A percentile compares a stretch with the other conserved stretches of the same genome.
Evolutionary conservation across 2,329 filamentous ascomycete genomes (phyloP).

Genomic region (Salinomyces thailandicus): DNA sequence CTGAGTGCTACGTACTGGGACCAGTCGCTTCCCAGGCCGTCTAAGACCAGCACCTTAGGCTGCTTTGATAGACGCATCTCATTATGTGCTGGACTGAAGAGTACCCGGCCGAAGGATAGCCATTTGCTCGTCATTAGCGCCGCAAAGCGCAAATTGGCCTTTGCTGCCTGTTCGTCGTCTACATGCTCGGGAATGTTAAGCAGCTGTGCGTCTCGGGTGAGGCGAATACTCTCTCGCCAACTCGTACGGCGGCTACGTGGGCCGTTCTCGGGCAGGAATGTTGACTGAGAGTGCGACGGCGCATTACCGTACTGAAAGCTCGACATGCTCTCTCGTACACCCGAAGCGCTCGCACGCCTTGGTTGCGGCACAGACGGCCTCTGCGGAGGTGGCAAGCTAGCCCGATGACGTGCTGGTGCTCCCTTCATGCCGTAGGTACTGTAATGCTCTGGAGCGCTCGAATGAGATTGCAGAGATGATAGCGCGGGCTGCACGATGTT

Average conservation of each 20-base stretch:
- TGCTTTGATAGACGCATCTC: slow-evolving; percentile 51
- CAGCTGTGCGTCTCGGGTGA: slow-evolving; percentile 48
- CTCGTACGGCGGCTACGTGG: slow-evolving; percentile 13
- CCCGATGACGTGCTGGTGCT: slow-evolving; percentile 15
- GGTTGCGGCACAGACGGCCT: slow-evolving; percentile 4
- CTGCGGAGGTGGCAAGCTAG: slow-evolving; percentile 6
- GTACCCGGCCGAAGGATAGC: slow-evolving; percentile 72
- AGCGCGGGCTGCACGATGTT: slow-evolving; percentile 20
- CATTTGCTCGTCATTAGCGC: slow-evolving; percentile 81
- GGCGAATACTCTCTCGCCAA: slow-evolving; percentile 13
- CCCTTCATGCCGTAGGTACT: slow-evolving; percentile 30
- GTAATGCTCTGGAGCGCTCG: slow-evolving; percentile 44
- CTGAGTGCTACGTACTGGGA: slow-evolving; percentile 76
- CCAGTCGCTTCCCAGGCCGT: slow-evolving; percentile 84
- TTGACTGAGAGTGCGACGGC: slow-evolving; percentile 20
- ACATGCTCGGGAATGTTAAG: slow-evolving; percentile 31
- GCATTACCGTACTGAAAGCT: slow-evolving; percentile 19
- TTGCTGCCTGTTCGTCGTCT: slow-evolving; percentile 13
- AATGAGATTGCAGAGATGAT: slow-evolving; percentile 32
- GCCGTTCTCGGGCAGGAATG: slow-evolving; percentile 20
- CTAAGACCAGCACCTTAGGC: slow-evolving; percentile 63
- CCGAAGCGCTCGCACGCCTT: slow-evolving; percentile 3
- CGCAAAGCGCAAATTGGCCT: slow-evolving; percentile 69
- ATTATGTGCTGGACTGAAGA: slow-evolving; percentile 70
- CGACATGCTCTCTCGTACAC: slow-evolving; percentile 10